Percentiles rank a stretch among this genome's conserved stretches.
Conservation (phyloP, 164 flowering plant genomes). For the Annona squamosa region DNA sequence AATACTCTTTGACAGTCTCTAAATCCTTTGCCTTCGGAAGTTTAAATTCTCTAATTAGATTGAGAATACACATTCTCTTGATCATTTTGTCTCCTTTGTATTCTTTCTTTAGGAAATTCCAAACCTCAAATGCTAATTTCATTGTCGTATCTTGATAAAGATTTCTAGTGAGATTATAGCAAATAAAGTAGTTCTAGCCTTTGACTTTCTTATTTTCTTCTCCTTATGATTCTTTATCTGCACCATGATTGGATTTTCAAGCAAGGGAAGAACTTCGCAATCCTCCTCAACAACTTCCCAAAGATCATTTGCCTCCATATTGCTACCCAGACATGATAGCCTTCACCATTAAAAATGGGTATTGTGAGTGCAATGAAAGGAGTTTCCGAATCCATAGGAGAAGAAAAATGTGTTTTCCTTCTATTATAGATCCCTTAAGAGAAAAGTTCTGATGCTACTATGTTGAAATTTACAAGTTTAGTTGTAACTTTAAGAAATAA, state of each 20-base stretch:
- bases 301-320: background rate
- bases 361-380: background rate
- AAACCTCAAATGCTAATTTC: background rate
- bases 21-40: background rate
- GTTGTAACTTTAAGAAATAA: too few relatives aligned
- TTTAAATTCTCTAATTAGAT: constrained; percentile 5
- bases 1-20: constrained; percentile 2
- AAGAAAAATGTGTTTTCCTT: background rate
- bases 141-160: background rate
- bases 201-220: background rate
- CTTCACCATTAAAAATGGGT: background rate
- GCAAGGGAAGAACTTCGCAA: background rate
- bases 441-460: background rate
- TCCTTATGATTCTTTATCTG: background rate
- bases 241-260: background rate
- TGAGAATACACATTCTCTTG: background rate
- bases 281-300: background rate
- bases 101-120: background rate
- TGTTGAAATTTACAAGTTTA: too few relatives aligned
- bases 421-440: background rate
- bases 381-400: background rate
- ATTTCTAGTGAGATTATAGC: background rate
- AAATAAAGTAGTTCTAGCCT: background rate
- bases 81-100: background rate
- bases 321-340: background rate